Base-by-base conservation (phyloP, 2,329 filamentous ascomycete genomes). In the Drechmeria coniospora region DNA sequence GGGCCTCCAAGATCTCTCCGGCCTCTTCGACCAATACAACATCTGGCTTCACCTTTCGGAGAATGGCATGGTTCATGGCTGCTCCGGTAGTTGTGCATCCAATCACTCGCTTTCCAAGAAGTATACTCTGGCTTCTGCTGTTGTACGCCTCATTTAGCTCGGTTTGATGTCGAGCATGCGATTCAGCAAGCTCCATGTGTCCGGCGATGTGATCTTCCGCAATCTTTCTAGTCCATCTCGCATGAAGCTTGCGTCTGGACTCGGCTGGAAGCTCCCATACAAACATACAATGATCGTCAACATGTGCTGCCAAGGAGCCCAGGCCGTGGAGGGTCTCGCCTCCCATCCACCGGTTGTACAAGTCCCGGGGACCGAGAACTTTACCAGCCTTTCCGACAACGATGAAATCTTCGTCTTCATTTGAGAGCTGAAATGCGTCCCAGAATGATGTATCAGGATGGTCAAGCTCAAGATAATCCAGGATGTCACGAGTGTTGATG, bases 51-150 rank as follows among this genome's bases (percentile, higher is more conserved):
- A 64, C 65, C 1, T 59, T 53, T 4, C 59, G 59, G 7, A 83
- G 59, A 2, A 66, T 53, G 1, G 61, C 48, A 0, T 58, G 50
- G 27, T 77, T 65, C 48, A 61, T 81, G 0, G 79, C 74, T 0
- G 76, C 76, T 0, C 57, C 74, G 0, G 73, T 83, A 0, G 78
- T 83, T 0, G 79, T 84, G 36, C 74, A 80, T 0, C 62, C 75
- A 23, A 84, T 73, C 9, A 84, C 59, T 1, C 63, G 55, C 39
- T 69, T 77, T 0, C 39, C 43, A n/a, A 50, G 47, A 3, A 81
- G 54, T 0, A 62, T 53, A 0, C 42, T 30, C 1, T 52, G 47
- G 13, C 61, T 54, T 3, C 39, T 50, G 24, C 66, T 53, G 5
- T 48, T 53, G 13, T 58, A n/a, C n/a, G n/a, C n/a, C n/a, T n/a